These are phyloP conservation scores for Pulicaria dysenterica DNA, from an alignment of 129 eudicot genomes.

Conservation along the genomic window DNA sequence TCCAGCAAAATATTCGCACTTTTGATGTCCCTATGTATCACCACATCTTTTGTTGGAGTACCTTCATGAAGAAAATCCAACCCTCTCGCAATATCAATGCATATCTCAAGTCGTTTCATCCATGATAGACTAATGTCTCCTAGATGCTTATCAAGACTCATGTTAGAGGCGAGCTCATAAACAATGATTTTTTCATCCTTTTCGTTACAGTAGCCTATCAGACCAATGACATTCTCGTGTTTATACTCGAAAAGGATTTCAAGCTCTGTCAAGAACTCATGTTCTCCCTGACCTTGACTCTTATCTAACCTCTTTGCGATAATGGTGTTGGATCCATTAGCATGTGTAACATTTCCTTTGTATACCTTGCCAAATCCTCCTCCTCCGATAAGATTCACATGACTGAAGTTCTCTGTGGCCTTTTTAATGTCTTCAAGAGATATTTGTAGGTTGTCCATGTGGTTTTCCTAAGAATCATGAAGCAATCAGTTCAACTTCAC, in stretches of 20 bases:
- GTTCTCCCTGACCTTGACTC: not conserved
- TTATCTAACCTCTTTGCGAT: not conserved
- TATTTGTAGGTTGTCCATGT: not conserved
- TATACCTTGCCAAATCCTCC: not conserved
- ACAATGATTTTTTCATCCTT: not conserved
- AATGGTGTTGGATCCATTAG: not conserved
- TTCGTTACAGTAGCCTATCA: not conserved
- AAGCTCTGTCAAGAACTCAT: not conserved
- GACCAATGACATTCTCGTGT: not conserved
- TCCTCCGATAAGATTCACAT: not conserved
- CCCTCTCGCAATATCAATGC: not conserved
- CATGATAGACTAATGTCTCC: not conserved
- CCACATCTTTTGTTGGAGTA: not conserved
- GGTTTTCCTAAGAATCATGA: constrained; percentile 2
- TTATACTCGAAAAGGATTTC: not conserved
- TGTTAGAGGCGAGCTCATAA: not conserved
- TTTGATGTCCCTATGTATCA: constrained; percentile 3
- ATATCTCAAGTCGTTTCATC: not conserved
- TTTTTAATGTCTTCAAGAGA: not conserved
- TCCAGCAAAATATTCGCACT: not conserved
- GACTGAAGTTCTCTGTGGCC: not conserved
- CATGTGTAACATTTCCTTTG: not conserved
- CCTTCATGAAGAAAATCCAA: not conserved
- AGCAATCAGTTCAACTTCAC: not conserved
- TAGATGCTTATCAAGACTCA: not conserved